Percentiles rank a stretch among this genome's conserved stretches.
Evolutionary conservation across 495 filamentous ascomycete species (phyloP).

Genomic region (Podospora sp.): DNA sequence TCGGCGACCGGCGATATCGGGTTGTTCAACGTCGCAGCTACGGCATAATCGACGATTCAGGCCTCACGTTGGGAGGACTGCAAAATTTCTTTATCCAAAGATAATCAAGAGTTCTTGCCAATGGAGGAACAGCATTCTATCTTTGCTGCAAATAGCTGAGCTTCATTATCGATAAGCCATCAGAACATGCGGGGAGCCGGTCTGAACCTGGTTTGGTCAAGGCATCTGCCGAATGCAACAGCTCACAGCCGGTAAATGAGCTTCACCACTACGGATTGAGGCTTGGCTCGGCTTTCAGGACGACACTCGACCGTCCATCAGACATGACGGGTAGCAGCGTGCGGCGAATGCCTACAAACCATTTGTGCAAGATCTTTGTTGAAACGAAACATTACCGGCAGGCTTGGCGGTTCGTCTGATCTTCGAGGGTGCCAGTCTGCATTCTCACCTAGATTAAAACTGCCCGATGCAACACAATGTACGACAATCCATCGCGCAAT

Average conservation of each 20-base stretch:
- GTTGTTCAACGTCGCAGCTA: not conserved
- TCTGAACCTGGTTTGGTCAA: conserved; percentile 14
- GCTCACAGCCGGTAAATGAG: conserved; percentile 19
- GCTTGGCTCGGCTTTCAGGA: not conserved
- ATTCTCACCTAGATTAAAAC: conserved; percentile 13
- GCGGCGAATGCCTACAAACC: not conserved
- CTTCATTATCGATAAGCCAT: conserved; percentile 7
- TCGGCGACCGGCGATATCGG: not conserved
- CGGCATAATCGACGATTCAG: conserved; percentile 9
- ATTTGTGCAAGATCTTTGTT: not conserved
- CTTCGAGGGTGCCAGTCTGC: conserved; percentile 14
- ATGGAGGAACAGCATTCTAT: not conserved
- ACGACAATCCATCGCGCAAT: conserved; percentile 19
- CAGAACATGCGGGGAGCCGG: not conserved
- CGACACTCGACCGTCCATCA: not conserved
- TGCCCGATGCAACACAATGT: conserved; percentile 20
- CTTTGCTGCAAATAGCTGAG: not conserved
- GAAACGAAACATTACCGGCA: conserved; percentile 11
- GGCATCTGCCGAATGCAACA: conserved; percentile 21
- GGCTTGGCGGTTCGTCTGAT: conserved; percentile 28
- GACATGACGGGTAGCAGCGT: not conserved
- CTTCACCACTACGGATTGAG: not conserved
- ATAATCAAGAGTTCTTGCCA: not conserved
- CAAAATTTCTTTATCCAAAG: not conserved
- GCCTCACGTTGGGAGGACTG: not conserved